phyloP scores from a whole-genome alignment of 805 yeast genomes.

The Ogataea sp. region DNA sequence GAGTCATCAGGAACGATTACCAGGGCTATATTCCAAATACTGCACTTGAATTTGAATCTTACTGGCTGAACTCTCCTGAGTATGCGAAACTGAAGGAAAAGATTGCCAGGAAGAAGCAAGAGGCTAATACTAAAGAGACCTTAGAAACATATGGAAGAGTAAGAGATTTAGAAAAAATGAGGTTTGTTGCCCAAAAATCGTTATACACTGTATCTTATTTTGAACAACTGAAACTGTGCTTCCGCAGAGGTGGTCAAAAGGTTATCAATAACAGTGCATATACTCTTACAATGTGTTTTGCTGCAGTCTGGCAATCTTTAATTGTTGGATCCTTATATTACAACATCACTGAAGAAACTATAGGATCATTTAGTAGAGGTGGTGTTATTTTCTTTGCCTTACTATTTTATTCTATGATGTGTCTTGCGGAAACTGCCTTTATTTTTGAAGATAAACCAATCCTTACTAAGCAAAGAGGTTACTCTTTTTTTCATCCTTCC shows the following conservation, averaged over 20 bases:
- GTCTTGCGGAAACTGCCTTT: slow-evolving; percentile 53
- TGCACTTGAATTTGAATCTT: slow-evolving; percentile 48
- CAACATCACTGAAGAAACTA: slow-evolving; percentile 39
- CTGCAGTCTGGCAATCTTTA: slow-evolving; percentile 49
- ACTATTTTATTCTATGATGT: slow-evolving; percentile 51
- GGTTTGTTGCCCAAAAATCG: slow-evolving; percentile 29
- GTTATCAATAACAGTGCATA: slow-evolving; percentile 50
- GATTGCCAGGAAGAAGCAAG: slow-evolving; percentile 27
- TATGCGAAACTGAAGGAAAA: slow-evolving; percentile 21
- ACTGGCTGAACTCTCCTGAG: slow-evolving; percentile 39
- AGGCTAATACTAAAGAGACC: slow-evolving; percentile 24
- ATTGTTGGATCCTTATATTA: slow-evolving; percentile 55
- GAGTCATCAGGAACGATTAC: slow-evolving; percentile 41
- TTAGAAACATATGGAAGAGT: slow-evolving; percentile 21
- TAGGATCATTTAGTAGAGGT: slow-evolving; percentile 55
- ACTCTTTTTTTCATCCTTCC: slow-evolving; percentile 54
- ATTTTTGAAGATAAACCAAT: slow-evolving; percentile 56
- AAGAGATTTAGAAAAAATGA: slow-evolving; percentile 29
- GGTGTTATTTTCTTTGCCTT: slow-evolving; percentile 56
- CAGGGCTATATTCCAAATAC: slow-evolving; percentile 50
- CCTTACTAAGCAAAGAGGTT: slow-evolving; percentile 55
- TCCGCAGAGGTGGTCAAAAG: slow-evolving; percentile 45
- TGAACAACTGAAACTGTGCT: slow-evolving; percentile 43
- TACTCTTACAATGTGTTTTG: slow-evolving; percentile 38
- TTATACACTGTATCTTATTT: slow-evolving; percentile 32